These are phyloP conservation scores for Yarrowia sp. DNA, from an alignment of 805 yeast species.

Conservation along the genomic window DNA sequence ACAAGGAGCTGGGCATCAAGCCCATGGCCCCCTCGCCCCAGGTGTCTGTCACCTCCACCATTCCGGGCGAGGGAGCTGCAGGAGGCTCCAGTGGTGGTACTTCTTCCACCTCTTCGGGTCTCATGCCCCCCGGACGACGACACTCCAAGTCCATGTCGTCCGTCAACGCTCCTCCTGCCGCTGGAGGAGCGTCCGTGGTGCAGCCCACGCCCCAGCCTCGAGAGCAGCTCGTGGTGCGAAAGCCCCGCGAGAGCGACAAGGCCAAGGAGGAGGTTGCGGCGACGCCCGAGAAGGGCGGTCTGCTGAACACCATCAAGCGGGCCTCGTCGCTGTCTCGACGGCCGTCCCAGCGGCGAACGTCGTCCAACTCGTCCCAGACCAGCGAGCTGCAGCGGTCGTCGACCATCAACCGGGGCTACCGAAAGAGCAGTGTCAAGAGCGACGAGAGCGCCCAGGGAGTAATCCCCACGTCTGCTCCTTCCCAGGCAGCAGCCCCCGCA, in stretches of 20 bases:
- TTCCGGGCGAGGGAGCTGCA: background rate
- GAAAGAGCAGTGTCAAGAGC: conserved; percentile 35
- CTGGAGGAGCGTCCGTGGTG: background rate
- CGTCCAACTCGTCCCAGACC: conserved; percentile 33
- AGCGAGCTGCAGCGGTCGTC: conserved; percentile 25
- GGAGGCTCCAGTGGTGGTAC: background rate
- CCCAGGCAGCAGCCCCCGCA: background rate
- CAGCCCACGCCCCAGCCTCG: conserved; percentile 18
- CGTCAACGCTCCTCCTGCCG: conserved; percentile 19
- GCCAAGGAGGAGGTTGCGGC: conserved; percentile 23
- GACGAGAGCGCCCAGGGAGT: conserved; percentile 26
- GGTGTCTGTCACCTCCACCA: conserved; percentile 20
- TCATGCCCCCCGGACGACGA: conserved; percentile 35
- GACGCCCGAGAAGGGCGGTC: conserved; percentile 30
- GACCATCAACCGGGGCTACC: conserved; percentile 18
- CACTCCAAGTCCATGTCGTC: conserved; percentile 35
- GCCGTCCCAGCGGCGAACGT: conserved; percentile 32
- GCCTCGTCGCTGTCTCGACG: conserved; percentile 38
- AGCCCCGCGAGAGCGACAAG: conserved; percentile 34
- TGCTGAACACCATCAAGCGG: conserved; percentile 35
- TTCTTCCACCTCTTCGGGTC: background rate
- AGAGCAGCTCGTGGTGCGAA: conserved; percentile 27
- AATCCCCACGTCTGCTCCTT: background rate
- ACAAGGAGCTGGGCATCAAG: conserved; percentile 31
- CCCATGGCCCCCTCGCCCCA: conserved; percentile 32